Percentiles rank a stretch among this genome's conserved stretches.
phyloP scores from a whole-genome alignment of 148 eudicot species.

The Rhododendron vialii region DNA sequence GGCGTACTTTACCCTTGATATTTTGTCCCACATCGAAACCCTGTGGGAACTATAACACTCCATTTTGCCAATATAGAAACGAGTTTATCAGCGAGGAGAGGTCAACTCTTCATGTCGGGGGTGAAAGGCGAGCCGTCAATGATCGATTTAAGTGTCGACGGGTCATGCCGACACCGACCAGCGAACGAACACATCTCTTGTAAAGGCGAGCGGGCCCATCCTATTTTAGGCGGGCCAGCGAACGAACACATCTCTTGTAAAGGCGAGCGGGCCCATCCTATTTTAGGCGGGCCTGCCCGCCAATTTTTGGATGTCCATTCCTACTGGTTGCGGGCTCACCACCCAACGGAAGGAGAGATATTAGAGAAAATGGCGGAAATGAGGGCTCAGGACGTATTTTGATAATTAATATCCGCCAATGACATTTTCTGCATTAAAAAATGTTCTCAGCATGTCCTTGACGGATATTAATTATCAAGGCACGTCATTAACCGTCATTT shows the following conservation, averaged over 20 bases:
- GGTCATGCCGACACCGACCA: slow-evolving; percentile 39
- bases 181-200: slow-evolving; percentile 21
- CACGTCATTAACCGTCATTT: no score
- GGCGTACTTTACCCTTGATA: no score
- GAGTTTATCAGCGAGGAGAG: not conserved
- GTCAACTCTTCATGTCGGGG: slow-evolving; percentile 37
- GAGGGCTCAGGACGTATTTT: no score
- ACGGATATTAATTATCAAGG: no score
- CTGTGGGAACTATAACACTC: not conserved
- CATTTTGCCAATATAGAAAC: not conserved
- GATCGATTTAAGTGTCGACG: slow-evolving; percentile 32
- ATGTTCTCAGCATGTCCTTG: no score
- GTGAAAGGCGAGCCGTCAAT: slow-evolving; percentile 43
- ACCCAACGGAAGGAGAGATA: not conserved
- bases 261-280: not conserved
- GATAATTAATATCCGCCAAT: no score
- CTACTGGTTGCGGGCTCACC: not conserved
- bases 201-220: slow-evolving; percentile 20
- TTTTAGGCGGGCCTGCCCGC: slow-evolving; percentile 28
- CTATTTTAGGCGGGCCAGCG: slow-evolving; percentile 21
- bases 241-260: slow-evolving; percentile 23
- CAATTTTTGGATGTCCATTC: slow-evolving; percentile 38
- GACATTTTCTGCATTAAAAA: no score
- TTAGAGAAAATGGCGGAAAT: no score
- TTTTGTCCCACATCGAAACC: not conserved